Evolutionary conservation across 306 rosid species (phyloP).

Genomic region (Datisca glomerata): DNA sequence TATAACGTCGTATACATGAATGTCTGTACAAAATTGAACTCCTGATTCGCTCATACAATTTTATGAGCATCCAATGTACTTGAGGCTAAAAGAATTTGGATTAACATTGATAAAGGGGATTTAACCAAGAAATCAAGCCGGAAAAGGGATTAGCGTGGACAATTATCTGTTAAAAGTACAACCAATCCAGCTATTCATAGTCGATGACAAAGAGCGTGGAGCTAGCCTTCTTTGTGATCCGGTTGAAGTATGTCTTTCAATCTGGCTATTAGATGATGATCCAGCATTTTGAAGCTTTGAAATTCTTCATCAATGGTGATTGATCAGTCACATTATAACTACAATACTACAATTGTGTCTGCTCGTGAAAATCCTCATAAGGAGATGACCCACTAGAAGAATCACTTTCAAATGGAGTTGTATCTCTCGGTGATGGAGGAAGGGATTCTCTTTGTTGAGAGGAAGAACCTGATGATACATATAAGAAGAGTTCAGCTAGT

Average conservation of each 20-base stretch:
- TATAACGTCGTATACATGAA: too few species aligned
- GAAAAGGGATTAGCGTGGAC: neutral
- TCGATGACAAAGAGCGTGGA: neutral
- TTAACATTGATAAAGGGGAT: too few species aligned
- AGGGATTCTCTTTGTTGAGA: constrained; percentile 76
- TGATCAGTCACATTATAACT: neutral
- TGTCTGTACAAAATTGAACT: neutral
- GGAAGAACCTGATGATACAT: constrained; percentile 74
- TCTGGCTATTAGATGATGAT: too few species aligned
- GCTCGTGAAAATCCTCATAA: constrained; percentile 77
- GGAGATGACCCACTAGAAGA: constrained; percentile 87
- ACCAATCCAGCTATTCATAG: neutral
- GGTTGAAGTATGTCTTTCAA: neutral
- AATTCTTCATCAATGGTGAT: neutral
- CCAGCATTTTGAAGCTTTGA: neutral
- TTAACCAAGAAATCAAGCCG: neutral
- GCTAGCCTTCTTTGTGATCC: neutral
- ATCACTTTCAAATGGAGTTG: constrained; percentile 71
- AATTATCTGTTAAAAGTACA: neutral
- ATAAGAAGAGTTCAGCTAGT: too few species aligned
- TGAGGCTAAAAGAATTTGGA: neutral
- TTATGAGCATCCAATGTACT: neutral
- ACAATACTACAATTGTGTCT: constrained; percentile 11
- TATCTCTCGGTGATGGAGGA: constrained; percentile 77
- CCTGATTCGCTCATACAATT: neutral